These are phyloP conservation scores for Thozetella sp. DNA, from an alignment of 495 filamentous ascomycete genomes.

Conservation along the genomic window DNA sequence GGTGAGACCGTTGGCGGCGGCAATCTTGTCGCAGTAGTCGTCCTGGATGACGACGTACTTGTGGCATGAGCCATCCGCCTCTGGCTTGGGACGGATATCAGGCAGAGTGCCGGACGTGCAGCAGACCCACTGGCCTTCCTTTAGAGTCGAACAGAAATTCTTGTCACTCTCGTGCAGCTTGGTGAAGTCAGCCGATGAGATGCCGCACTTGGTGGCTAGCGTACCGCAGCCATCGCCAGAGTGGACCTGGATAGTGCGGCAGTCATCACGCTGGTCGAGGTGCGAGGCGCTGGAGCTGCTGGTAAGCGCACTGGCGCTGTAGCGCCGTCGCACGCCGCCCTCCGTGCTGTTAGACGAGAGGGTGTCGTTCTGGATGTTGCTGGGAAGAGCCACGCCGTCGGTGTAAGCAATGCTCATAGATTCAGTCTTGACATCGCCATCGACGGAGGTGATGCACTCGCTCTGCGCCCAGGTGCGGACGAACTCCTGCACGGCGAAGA, in stretches of 20 bases:
- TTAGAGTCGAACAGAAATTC: slow-evolving; percentile 36
- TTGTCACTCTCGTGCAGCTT: slow-evolving; percentile 32
- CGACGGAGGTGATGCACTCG: background rate
- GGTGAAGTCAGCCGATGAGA: slow-evolving; percentile 34
- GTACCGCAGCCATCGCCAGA: slow-evolving; percentile 33
- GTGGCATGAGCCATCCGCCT: slow-evolving; percentile 41
- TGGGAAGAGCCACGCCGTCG: background rate
- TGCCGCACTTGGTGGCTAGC: slow-evolving; percentile 39
- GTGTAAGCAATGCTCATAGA: background rate
- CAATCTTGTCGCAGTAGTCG: slow-evolving; percentile 34
- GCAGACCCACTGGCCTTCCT: slow-evolving; percentile 41
- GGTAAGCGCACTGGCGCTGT: background rate
- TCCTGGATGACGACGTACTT: slow-evolving; percentile 27
- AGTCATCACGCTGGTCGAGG: background rate
- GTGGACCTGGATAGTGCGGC: slow-evolving; percentile 15
- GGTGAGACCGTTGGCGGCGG: slow-evolving; percentile 29
- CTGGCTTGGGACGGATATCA: slow-evolving; percentile 34
- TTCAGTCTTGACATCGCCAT: background rate
- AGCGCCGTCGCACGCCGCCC: background rate
- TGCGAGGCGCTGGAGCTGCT: background rate
- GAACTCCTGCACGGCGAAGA: background rate
- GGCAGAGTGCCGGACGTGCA: slow-evolving; percentile 38
- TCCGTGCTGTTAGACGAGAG: no score
- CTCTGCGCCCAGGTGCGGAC: background rate
- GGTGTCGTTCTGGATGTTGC: background rate